These are phyloP conservation scores for Pichia cephalocereana DNA, from an alignment of 805 yeast genomes.

Conservation along the genomic window DNA sequence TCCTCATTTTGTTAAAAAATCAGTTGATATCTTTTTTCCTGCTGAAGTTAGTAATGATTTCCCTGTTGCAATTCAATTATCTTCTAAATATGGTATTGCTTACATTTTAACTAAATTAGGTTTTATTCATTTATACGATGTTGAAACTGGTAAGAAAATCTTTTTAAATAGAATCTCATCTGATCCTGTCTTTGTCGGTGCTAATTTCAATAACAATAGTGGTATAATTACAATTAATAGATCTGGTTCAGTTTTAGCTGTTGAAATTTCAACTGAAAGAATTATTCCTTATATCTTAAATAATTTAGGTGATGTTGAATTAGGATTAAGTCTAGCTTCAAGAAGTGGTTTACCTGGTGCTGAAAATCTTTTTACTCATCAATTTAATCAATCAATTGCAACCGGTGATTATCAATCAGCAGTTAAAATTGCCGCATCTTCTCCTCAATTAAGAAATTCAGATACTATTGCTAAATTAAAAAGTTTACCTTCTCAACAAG, in stretches of 20 bases:
- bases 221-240: constrained; percentile 94
- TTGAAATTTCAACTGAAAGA: constrained; percentile 75
- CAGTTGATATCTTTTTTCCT: constrained; percentile 91
- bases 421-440: constrained; percentile 94
- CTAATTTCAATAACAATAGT: constrained; percentile 56
- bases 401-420: constrained; percentile 87
- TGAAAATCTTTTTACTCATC: constrained; percentile 82
- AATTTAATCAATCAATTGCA: constrained; percentile 75
- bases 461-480: constrained; percentile 91
- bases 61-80: constrained; percentile 87
- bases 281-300: constrained; percentile 84
- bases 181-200: constrained; percentile 88
- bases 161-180: constrained; percentile 95
- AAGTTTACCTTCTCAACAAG: constrained; percentile 84
- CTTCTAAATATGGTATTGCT: constrained; percentile 76
- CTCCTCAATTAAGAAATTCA: constrained; percentile 86
- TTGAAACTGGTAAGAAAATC: constrained; percentile 85
- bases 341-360: constrained; percentile 98
- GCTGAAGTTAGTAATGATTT: constrained; percentile 94
- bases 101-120: constrained; percentile 93
- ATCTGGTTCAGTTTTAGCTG: constrained; percentile 90
- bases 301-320: constrained; percentile 74
- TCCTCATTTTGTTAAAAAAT: constrained; percentile 81
- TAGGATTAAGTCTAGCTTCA: constrained; percentile 83
- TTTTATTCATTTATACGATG: constrained; percentile 89